Base-by-base conservation (phyloP, 2,329 filamentous ascomycete genomes). In the Phialemonium atrogriseum region DNA sequence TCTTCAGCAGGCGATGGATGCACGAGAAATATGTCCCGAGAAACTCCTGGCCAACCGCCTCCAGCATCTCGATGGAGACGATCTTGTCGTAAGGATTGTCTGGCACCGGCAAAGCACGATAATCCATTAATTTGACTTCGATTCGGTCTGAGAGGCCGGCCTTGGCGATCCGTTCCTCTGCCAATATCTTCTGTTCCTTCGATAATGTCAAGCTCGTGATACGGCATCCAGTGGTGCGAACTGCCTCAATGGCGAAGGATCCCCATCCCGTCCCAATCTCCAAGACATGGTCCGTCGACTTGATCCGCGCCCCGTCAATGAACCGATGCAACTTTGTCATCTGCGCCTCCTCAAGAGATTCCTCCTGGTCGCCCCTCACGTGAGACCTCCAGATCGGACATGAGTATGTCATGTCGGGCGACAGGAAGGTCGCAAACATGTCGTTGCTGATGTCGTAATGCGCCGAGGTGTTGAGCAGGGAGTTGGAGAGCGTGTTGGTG, bases 181-280 rank as follows among this genome's bases (percentile, higher is more conserved):
- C 80, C 7, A 84, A 56, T 12, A 58, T 59, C 52, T 84, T 83
- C 46, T 85, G 81, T 50, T 84, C 79, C 32, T 68, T 67, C 2
- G 74, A 80, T 6, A 85, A 57, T 0, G 80, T 85, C 36, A 85
- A 52, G 34, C 68, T 77, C 2, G 81, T 86, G 2, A 85, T 73
- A 13, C 66, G 64, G 49, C 82, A 86, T 5, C 77, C 77, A 0
- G 78, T 84, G 41, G 57, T 64, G 37, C 66, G 62, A 1, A 80
- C 80, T 1, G 80, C 80, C 39, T 75, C 68, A 24, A 86, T 83
- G 4, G 80, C 80, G 43, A 86, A 78, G 21, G 73, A 78, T 2
- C 81, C 81, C 81, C 80, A 86, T 10, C 81, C 80, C 2, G 78
- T 84, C 3, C 81, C 81, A 33, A 86, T 84, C 44, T 86, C 81